These are phyloP conservation scores for Euphorbia lathyris DNA, from an alignment of 345 rosid genomes.

Conservation along the genomic window DNA sequence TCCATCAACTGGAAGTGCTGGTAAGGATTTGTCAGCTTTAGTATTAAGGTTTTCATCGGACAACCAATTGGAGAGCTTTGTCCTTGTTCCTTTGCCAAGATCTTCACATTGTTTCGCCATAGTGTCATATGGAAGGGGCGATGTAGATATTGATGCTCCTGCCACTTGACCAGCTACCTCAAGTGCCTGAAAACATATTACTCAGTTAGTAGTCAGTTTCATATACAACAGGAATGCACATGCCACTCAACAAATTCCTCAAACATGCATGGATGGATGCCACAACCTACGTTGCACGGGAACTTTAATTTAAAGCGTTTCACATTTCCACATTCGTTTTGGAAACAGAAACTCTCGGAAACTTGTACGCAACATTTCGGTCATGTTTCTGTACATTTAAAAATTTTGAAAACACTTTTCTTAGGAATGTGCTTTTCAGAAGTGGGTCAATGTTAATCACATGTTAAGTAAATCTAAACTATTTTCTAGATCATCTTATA, in stretches of 20 bases:
- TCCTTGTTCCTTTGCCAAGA: slow-evolving; percentile 67
- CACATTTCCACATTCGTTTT: too few species aligned
- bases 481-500: too few species aligned
- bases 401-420: too few species aligned
- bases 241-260: not conserved
- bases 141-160: slow-evolving; percentile 68
- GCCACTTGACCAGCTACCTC: slow-evolving; percentile 96
- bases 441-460: too few species aligned
- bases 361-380: too few species aligned
- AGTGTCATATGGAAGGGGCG: slow-evolving; percentile 81
- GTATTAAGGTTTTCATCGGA: slow-evolving; percentile 52
- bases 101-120: slow-evolving; percentile 87
- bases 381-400: too few species aligned
- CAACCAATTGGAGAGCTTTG: slow-evolving; percentile 91
- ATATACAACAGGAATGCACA: not conserved
- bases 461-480: too few species aligned
- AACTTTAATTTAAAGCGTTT: too few species aligned
- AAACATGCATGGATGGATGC: not conserved
- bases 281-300: too few species aligned
- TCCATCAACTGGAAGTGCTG: slow-evolving; percentile 25
- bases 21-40: slow-evolving; percentile 24
- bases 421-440: too few species aligned
- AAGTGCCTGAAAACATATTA: slow-evolving; percentile 57
- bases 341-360: too few species aligned
- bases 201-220: not conserved